Base-by-base conservation (phyloP, 805 yeast genomes). In the Osmozyma mogii region DNA sequence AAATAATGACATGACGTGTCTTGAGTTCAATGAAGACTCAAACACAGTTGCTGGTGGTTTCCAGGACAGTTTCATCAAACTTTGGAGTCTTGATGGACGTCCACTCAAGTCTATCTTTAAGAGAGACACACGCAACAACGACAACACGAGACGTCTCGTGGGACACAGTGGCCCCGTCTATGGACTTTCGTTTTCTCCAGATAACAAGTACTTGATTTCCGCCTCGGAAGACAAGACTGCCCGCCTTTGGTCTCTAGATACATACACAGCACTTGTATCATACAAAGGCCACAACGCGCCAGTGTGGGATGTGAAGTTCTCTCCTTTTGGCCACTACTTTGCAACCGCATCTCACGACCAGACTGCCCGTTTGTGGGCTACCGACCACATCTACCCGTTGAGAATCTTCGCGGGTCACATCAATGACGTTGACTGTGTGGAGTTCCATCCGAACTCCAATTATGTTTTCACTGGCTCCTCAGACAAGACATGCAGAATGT, bases 301-400 rank as follows among this genome's bases (percentile, higher is more conserved):
- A 1, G 82, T 92, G 16, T 92, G 98, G 98, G 97, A 92, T 52
- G 96, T 92, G 6, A 73, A 81, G 45, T 92, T 85, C 49, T 78
- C 95, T 2, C 98, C 98, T 2, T 62, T 83, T 45, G 98, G 98
- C 4, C 97, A 92, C 58, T 92, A 92, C 59, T 92, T 92, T 56
- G 96, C 94, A n/a, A 88, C 96, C 0, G 96, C 94, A 0, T 84
- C 96, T 3, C 96, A 88, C 50, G 99, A 92, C 52, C 96, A 88
- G 54, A 92, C 98, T 0, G 97, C 97, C 1, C 71, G 97, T 38
- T 65, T 92, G 33, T 92, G 99, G 99, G 87, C 95, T 15, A 85
- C 95, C 44, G 98, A 92, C 54, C 99, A 92, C 56, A 88, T 92
- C 25, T 88, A 89, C 52, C 97, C 99, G 21, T 65, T 92, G 45